Base-by-base conservation (phyloP, 208 protist species). In the Porcisia deanei region DNA sequence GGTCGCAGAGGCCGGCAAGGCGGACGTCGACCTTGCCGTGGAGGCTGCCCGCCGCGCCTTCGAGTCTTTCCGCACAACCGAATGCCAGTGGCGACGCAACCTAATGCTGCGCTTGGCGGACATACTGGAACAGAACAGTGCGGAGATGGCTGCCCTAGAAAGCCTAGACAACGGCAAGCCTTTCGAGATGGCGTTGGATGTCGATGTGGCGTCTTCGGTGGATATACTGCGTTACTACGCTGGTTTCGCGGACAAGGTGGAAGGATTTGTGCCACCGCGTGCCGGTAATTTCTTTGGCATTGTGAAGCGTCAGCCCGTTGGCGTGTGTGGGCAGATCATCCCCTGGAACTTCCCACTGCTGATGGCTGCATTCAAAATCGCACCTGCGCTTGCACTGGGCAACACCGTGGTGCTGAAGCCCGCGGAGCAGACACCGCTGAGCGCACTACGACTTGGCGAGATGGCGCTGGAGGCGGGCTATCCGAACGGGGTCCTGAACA, bases 291-390 rank as follows among this genome's bases (percentile, higher is more conserved):
- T 82, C 75, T 82, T 96, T 55, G 80, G 67, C 30, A 83, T 92
- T 34, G 88, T 95, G 58, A 87, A 88, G 79, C 88, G 91, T 34
- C 88, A 98, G 79, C 91, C 96, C 0, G 73, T 97, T 14, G 96
- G 96, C 37, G 93, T 97, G 66, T 90, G 89, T 66, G 96, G 85
- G 0, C 81, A 87, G 80, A 88, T 98, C 68, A 91, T 98, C 52
- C 96, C 96, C 12, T 98, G 94, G 91, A 98, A 98, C 82, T 98
- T 97, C 81, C 95, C 95, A 53, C 82, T 98, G 25, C 82, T 98
- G 45, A 96, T 98, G 85, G 78, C 88, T 0, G 84, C 87, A 20
- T 98, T 90, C 91, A 98, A 98, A 79, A 67, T 98, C 12, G 90
- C 79, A 34, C 94, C 93, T 20, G 91, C 90, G 22, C 74, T 98